Percentiles rank a stretch among this genome's conserved stretches.
phyloP scores from a whole-genome alignment of 2,329 filamentous ascomycete species.

The Aspergillus novoparasiticus region DNA sequence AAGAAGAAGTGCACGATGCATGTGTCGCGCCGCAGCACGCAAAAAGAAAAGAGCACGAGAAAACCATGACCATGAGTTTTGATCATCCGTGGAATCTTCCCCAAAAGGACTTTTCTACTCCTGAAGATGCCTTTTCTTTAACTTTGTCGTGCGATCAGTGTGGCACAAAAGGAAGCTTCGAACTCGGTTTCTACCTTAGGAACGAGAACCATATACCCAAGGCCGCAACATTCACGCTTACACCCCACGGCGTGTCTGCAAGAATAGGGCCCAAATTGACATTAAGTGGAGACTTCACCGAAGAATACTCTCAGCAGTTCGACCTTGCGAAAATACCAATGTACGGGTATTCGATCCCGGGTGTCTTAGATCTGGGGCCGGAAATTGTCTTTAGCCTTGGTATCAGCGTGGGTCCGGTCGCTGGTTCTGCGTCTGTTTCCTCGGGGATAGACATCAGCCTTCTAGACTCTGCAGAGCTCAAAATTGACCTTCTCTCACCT shows the following conservation, averaged over 20 bases:
- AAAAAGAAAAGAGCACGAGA: slow-evolving; percentile 14
- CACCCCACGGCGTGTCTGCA: slow-evolving; percentile 19
- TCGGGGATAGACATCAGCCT: slow-evolving; percentile 22
- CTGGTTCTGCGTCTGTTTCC: slow-evolving; percentile 22
- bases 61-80: slow-evolving; percentile 18
- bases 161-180: slow-evolving; percentile 23
- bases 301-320: slow-evolving; percentile 16
- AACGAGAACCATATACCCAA: slow-evolving; percentile 14
- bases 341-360: slow-evolving; percentile 23
- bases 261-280: slow-evolving; percentile 21
- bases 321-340: slow-evolving; percentile 23
- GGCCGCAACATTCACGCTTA: slow-evolving; percentile 16
- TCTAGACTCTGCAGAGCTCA: slow-evolving; percentile 22
- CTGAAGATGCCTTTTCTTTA: slow-evolving; percentile 9
- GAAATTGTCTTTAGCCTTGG: slow-evolving; percentile 22
- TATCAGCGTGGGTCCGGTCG: slow-evolving; percentile 20
- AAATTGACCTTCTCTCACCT: slow-evolving; percentile 21
- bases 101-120: slow-evolving; percentile 15
- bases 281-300: slow-evolving; percentile 21
- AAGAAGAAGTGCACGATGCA: neutral
- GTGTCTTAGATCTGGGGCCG: slow-evolving; percentile 23
- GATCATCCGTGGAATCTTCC: slow-evolving; percentile 16
- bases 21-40: neutral
- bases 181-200: slow-evolving; percentile 24
- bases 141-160: slow-evolving; percentile 21